Evolutionary conservation across 805 yeast genomes (phyloP).

Genomic region (Saturnispora galanensis): DNA sequence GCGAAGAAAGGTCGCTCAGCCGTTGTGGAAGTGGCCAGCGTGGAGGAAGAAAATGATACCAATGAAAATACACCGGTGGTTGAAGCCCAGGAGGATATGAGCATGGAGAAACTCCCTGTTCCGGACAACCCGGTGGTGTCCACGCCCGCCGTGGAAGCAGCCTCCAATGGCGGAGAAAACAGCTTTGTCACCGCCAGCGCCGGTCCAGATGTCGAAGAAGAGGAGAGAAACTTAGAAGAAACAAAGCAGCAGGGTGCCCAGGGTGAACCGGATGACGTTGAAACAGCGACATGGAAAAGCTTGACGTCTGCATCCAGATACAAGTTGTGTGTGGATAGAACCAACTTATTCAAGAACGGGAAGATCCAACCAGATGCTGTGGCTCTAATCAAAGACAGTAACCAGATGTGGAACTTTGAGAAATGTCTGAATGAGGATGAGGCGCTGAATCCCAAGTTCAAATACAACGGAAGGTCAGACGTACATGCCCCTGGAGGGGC

Average conservation of each 20-base stretch:
- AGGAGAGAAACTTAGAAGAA: constrained; percentile 9
- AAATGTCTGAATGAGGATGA: constrained; percentile 32
- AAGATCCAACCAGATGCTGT: constrained; percentile 55
- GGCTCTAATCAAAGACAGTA: constrained; percentile 58
- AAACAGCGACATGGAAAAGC: constrained; percentile 75
- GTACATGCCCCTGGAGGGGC: constrained; percentile 10
- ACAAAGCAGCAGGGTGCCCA: constrained; percentile 12
- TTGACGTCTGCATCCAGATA: constrained; percentile 72
- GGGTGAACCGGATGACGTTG: constrained; percentile 43
- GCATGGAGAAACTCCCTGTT: too few species aligned
- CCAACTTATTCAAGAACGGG: constrained; percentile 51
- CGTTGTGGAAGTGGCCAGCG: background rate
- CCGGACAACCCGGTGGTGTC: background rate
- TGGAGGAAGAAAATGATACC: background rate
- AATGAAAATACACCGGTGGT: background rate
- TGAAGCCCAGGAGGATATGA: background rate
- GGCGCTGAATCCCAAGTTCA: background rate
- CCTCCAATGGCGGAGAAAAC: background rate
- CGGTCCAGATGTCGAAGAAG: constrained; percentile 19
- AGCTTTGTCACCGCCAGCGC: background rate
- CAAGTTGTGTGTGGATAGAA: constrained; percentile 58
- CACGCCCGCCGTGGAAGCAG: background rate
- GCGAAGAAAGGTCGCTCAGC: constrained; percentile 28
- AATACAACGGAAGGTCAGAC: background rate
- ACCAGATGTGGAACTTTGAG: constrained; percentile 54